Conservation (phyloP, 202 grass and related monocot species). For the Hordeum pubiflorum region DNA sequence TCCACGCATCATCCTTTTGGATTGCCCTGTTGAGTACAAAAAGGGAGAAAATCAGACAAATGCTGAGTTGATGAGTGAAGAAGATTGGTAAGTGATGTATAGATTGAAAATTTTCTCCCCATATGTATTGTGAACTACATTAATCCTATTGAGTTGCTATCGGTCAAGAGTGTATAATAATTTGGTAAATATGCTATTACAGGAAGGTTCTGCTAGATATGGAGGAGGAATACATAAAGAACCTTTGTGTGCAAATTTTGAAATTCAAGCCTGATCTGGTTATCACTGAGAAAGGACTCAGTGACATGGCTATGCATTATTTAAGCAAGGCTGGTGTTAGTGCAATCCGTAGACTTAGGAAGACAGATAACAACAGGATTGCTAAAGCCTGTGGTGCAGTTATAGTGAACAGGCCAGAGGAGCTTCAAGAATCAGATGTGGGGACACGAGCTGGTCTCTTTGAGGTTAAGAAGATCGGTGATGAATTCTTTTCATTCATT, state of each 20-base stretch:
- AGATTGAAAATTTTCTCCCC: background rate
- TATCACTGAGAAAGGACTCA: conserved; percentile 89
- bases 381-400: conserved; percentile 95
- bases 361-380: conserved; percentile 97
- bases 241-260: conserved; percentile 69
- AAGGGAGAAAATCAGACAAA: conserved; percentile 99
- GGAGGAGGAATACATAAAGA: conserved; percentile 98
- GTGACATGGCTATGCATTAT: conserved; percentile 91
- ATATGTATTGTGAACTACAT: background rate
- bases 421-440: conserved; percentile 96
- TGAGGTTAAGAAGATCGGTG: conserved; percentile 94
- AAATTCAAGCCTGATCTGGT: conserved; percentile 98
- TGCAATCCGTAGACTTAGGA: conserved; percentile 77
- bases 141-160: background rate
- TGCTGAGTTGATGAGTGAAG: conserved; percentile 94
- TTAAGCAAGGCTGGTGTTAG: conserved; percentile 92
- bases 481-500: conserved; percentile 92
- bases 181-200: conserved; percentile 16
- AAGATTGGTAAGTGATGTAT: conserved; percentile 70
- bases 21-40: conserved; percentile 96
- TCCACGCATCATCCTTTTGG: conserved; percentile 85
- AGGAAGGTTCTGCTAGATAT: conserved; percentile 92
- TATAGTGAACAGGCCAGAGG: conserved; percentile 91
- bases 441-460: conserved; percentile 81
- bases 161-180: background rate